Base-by-base conservation (phyloP, 768 basidiomycete genomes). In the Phaeotremella skinneri region DNA sequence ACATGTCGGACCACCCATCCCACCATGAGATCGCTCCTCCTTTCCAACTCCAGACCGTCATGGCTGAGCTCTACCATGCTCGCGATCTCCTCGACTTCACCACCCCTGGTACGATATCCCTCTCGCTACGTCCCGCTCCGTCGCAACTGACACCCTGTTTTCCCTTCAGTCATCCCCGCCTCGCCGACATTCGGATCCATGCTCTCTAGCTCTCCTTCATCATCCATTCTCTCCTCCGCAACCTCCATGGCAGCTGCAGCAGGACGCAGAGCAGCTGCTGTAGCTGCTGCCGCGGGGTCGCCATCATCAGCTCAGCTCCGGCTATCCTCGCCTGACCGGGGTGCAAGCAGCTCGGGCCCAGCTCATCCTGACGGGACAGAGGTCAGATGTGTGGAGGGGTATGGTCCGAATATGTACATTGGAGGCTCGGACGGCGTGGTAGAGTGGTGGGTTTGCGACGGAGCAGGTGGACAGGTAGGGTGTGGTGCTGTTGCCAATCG, bases 391-490 rank as follows among this genome's bases (percentile, higher is more conserved):
- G 69, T 73, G 4, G 72, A 73, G 39, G 72, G 69, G n/a, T 73
- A 70, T 52, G 72, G 69, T 2, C 49, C 85, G 41, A 91, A 96
- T 69, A 83, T 94, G 25, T 93, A 91, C 64, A 83, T 90, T 13
- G 92, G 91, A 13, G 88, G 87, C 61, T 84, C 85, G 21, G 90
- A 91, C 59, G 91, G 92, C 21, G 85, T 90, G 64, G 81, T 96
- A 6, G 78, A 91, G 32, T 86, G 91, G 42, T 93, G 87, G 72
- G 82, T 86, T 1, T 80, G 89, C 21, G 86, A 87, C 66, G 81
- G 63, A 7, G 53, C 56, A 3, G 41, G 1, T 56, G 66, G 13
- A 47, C 52, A 2, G 58, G 49, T 7, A 39, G 56, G 30, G 66
- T 72, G 43, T 63, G 73, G 60, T 23, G 41, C 11, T 9, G 9